phyloP scores from a whole-genome alignment of 2,329 filamentous ascomycete genomes.

The Juglanconis sp. region DNA sequence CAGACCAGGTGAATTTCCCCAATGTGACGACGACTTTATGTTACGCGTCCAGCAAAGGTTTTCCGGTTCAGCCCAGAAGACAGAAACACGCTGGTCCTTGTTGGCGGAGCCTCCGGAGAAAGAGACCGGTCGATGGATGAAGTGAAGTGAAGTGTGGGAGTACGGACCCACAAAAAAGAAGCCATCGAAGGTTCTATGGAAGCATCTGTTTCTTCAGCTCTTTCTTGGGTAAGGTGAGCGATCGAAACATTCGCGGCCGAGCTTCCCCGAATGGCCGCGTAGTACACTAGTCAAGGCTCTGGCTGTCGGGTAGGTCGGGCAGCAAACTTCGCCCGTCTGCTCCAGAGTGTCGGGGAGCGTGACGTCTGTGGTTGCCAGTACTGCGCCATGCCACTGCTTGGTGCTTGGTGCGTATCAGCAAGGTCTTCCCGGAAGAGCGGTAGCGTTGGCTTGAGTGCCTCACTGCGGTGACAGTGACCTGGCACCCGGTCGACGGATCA shows the following conservation, averaged over 20 bases:
- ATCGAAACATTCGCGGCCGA: conserved; percentile 7
- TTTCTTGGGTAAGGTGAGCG: conserved; percentile 18
- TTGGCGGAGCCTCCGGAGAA: conserved; percentile 27
- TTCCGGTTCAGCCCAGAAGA: neutral
- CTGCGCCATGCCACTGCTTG: too few species aligned
- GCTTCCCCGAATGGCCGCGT: conserved; percentile 1
- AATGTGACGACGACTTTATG: conserved; percentile 31
- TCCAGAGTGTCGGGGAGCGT: conserved; percentile 8
- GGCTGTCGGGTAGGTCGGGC: conserved; percentile 3
- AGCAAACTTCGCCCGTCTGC: conserved; percentile 14
- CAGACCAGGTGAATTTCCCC: conserved; percentile 41
- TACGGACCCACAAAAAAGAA: conserved; percentile 38
- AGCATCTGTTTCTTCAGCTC: conserved; percentile 18
- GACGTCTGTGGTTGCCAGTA: conserved; percentile 5
- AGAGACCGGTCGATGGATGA: conserved; percentile 8
- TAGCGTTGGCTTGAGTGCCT: neutral
- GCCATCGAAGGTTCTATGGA: conserved; percentile 35
- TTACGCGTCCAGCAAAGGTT: conserved; percentile 36
- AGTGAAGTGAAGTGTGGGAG: neutral
- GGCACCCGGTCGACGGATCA: neutral
- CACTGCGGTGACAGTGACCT: neutral
- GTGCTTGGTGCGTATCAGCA: neutral
- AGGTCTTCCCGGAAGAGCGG: conserved; percentile 5
- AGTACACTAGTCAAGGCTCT: neutral
- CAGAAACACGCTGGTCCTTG: conserved; percentile 24